A percentile compares a stretch with the other conserved stretches of the same genome.
These are phyloP conservation scores for Ogataea hybrid DNA, from an alignment of 1,139 yeast species.

Conservation along the genomic window DNA sequence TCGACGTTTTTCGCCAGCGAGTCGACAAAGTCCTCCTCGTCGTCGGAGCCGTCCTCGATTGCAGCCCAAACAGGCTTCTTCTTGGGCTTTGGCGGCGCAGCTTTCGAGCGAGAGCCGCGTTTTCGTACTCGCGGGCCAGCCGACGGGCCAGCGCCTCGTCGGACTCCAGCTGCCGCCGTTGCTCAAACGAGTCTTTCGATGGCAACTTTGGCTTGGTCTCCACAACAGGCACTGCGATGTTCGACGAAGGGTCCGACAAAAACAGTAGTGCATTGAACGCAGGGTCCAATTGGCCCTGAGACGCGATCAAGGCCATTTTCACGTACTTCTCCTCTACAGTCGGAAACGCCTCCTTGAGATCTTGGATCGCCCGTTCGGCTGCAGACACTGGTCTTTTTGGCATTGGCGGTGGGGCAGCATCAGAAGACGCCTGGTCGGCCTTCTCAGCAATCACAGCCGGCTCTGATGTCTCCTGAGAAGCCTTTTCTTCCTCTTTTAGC, in stretches of 20 bases:
- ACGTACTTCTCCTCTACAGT: constrained; percentile 64
- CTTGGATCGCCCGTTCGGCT: constrained; percentile 46
- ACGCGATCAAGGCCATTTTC: constrained; percentile 81
- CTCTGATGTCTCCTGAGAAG: not conserved
- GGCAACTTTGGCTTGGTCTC: constrained; percentile 30
- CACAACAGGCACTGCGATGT: constrained; percentile 55
- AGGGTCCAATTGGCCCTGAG: constrained; percentile 74
- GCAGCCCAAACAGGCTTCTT: constrained; percentile 24
- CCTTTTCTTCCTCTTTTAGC: not conserved
- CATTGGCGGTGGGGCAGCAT: constrained; percentile 53
- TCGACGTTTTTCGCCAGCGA: constrained; percentile 73
- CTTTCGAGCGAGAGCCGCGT: constrained; percentile 15
- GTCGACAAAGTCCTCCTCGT: constrained; percentile 57
- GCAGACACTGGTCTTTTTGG: constrained; percentile 73
- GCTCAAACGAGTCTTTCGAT: constrained; percentile 31
- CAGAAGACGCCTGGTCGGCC: constrained; percentile 1
- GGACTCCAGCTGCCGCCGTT: constrained; percentile 52
- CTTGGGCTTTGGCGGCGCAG: constrained; percentile 24
- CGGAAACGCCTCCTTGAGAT: constrained; percentile 82
- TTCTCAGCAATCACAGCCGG: not conserved
- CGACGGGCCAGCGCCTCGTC: constrained; percentile 85
- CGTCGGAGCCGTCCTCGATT: constrained; percentile 32
- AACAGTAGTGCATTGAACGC: constrained; percentile 87
- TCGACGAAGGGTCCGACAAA: constrained; percentile 72
- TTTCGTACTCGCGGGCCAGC: constrained; percentile 69